Conservation (phyloP, 352 stramenopile species). For the Pythium aristosporum region DNA sequence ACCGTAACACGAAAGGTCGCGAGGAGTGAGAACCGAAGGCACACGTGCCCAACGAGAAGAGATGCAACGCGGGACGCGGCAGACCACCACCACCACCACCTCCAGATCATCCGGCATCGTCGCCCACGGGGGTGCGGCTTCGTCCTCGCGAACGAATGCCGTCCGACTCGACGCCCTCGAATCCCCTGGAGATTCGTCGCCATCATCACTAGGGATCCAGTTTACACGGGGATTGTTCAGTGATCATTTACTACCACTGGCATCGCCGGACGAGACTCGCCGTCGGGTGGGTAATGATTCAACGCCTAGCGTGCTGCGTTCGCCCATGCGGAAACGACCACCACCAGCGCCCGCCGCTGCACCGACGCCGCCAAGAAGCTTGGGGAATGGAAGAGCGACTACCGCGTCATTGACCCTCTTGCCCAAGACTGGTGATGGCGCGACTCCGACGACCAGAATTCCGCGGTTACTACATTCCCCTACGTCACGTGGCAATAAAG, state of each 20-base stretch:
- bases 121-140: neutral
- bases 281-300: neutral
- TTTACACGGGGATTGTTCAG: conserved; percentile 28
- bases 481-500: conserved; percentile 1
- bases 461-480: neutral
- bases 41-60: neutral
- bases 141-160: neutral
- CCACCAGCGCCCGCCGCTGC: conserved; percentile 1
- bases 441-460: neutral
- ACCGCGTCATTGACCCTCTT: conserved; percentile 14
- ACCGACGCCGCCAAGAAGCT: conserved; percentile 1
- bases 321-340: conserved; percentile 4
- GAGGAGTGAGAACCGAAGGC: neutral
- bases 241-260: conserved; percentile 22
- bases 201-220: conserved; percentile 12
- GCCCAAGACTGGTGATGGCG: neutral
- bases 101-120: neutral
- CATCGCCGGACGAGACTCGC: neutral
- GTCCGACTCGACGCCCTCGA: neutral
- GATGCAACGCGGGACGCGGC: conserved; percentile 12
- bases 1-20: conserved; percentile 16
- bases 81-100: neutral
- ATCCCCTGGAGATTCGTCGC: conserved; percentile 13
- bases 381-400: neutral
- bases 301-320: conserved; percentile 12